Evolutionary conservation across 345 rosid genomes (phyloP), one percentile per base, ranked within the genome.

Genomic region (Aquilaria sinensis): DNA sequence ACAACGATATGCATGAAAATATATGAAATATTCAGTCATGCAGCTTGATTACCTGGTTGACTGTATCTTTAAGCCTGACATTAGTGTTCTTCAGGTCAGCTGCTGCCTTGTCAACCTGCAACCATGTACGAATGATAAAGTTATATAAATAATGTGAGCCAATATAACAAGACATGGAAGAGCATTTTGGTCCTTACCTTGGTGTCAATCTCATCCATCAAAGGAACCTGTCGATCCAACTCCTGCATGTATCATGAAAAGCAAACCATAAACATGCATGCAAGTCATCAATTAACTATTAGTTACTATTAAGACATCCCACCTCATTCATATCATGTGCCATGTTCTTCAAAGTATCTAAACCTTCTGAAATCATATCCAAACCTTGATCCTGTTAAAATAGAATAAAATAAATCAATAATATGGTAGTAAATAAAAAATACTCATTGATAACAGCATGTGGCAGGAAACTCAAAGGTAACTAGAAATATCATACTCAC

Each of bases 311-410:
- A 16, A 61, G 64, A 48, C 67, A 61, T 61, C 79, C 57, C 31
- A 85, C 99, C 96, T 94, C 99, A 53, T 94, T 94, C 96, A 94
- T 90, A 78, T 90, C 96, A 72, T 75, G 78, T 2, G 97, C 99
- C 99, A 94, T 86, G 75, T 91, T 85, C 80, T 95, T 91, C 82
- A 95, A 74, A 46, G 96, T 92, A 69, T 85, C 96, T 69, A 95
- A 79, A 69, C 97, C 99, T 74, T 94, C 96, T 10, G 97, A 82
- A 71, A 91, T 94, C 88, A 88, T 74, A 65, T 87, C 93, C 69
- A 94, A 71, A 69, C 99, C 99, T 88, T 95, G 91, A 67, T 95
- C 99, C 97, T 94, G 81, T 71, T 51, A 63, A 65, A 56, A 61
- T 45, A 57, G 33, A 66, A 56, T 53, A 65, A 62, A 43, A 66